phyloP scores from a whole-genome alignment of 2,329 filamentous ascomycete species.

The Fusarium cyanostomum region DNA sequence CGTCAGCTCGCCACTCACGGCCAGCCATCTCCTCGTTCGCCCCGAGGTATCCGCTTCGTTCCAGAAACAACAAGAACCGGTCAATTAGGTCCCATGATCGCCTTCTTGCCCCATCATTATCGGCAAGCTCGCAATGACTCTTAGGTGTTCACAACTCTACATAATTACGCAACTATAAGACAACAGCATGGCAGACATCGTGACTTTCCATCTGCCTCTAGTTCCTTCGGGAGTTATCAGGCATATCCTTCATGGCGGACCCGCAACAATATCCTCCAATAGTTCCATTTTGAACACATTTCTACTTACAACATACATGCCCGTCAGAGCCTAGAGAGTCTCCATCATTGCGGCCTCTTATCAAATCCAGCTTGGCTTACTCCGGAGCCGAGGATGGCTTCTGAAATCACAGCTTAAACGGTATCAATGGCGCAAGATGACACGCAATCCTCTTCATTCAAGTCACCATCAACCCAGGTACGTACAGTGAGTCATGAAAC shows the following conservation, averaged over 20 bases:
- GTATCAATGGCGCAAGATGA: slow-evolving; percentile 9
- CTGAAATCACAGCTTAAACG: not conserved
- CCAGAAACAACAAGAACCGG: slow-evolving; percentile 16
- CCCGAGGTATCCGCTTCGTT: slow-evolving; percentile 20
- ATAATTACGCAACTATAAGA: slow-evolving; percentile 2
- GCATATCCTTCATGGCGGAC: too few species aligned
- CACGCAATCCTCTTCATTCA: not conserved
- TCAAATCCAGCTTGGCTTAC: not conserved
- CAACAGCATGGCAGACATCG: not conserved
- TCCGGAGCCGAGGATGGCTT: not conserved
- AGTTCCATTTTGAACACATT: too few species aligned
- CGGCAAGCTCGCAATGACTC: slow-evolving; percentile 10
- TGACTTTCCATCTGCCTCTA: not conserved
- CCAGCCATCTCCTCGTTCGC: not conserved
- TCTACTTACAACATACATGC: not conserved
- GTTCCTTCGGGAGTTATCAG: not conserved
- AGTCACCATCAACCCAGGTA: not conserved
- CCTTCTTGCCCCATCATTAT: slow-evolving; percentile 8
- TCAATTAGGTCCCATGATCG: slow-evolving; percentile 30
- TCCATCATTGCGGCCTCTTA: not conserved
- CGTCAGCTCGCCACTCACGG: slow-evolving; percentile 16
- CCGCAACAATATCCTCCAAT: not conserved
- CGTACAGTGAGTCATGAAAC: not conserved
- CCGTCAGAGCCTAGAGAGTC: not conserved
- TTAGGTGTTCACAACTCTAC: slow-evolving; percentile 21